Conservation (phyloP, 352 stramenopile species). For the Globisporangium cederbergense region DNA sequence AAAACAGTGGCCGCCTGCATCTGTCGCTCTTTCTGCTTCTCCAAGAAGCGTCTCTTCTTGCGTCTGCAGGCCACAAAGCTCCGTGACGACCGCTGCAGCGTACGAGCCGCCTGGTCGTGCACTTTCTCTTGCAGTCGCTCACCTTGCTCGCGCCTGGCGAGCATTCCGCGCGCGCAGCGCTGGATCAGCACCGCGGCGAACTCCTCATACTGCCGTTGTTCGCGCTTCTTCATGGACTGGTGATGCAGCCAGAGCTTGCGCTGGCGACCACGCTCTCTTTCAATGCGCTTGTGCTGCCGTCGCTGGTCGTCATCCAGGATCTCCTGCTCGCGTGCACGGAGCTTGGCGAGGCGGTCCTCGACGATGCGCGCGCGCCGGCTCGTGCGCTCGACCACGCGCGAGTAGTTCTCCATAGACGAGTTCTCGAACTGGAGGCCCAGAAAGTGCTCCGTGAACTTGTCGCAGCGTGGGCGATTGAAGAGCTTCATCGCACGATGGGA, state of each 20-base stretch:
- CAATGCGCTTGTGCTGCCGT: conserved; percentile 29
- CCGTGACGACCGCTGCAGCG: conserved; percentile 36
- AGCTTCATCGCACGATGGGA: conserved; percentile 56
- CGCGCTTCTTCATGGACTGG: conserved; percentile 40
- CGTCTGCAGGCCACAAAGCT: conserved; percentile 26
- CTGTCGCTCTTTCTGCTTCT: conserved; percentile 26
- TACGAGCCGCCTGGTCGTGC: conserved; percentile 26
- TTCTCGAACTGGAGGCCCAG: conserved; percentile 62
- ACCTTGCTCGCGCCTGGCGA: conserved; percentile 22
- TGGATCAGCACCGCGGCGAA: conserved; percentile 41
- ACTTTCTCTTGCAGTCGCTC: conserved; percentile 9
- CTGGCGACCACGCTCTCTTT: conserved; percentile 43
- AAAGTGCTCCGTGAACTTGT: conserved; percentile 68
- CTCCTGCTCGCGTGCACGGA: conserved; percentile 41
- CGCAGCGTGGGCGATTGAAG: conserved; percentile 52
- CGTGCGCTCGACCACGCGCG: conserved; percentile 55
- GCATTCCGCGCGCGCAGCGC: conserved; percentile 30
- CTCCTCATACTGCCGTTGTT: conserved; percentile 39
- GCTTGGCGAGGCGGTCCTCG: conserved; percentile 43
- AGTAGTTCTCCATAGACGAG: conserved; percentile 68
- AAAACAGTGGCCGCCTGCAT: conserved; percentile 38
- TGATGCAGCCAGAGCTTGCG: conserved; percentile 44
- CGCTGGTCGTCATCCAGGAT: conserved; percentile 37
- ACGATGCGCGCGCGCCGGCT: conserved; percentile 38
- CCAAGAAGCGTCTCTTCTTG: conserved; percentile 7